Percentiles rank a stretch among this genome's conserved stretches.
phyloP scores from a whole-genome alignment of 352 stramenopile genomes.

The Elongisporangium undulatum region DNA sequence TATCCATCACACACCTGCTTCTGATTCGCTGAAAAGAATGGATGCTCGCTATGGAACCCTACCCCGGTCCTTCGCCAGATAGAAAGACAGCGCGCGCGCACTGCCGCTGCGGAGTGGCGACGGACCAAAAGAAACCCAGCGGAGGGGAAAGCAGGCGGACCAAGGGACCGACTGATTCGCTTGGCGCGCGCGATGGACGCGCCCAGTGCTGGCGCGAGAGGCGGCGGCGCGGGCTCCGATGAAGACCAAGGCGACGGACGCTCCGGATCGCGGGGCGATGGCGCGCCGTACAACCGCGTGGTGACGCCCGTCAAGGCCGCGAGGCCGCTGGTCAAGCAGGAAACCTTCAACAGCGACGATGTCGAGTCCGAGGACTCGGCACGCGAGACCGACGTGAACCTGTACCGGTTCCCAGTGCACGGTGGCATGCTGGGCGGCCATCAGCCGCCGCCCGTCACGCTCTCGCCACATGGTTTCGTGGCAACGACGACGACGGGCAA shows the following conservation, averaged over 20 bases:
- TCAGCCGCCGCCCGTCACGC: constrained; percentile 1
- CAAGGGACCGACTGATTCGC: neutral
- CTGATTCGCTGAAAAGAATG: neutral
- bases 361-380: constrained; percentile 6
- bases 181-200: neutral
- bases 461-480: neutral
- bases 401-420: constrained; percentile 3
- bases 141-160: neutral
- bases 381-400: constrained; percentile 9
- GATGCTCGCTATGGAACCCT: neutral
- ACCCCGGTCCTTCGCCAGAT: neutral
- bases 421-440: neutral
- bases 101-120: neutral
- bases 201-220: neutral
- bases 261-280: neutral
- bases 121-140: neutral
- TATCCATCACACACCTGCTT: neutral
- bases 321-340: constrained; percentile 13
- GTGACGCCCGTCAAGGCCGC: constrained; percentile 30
- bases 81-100: neutral
- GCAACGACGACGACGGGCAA: neutral
- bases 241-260: neutral
- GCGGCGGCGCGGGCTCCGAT: neutral
- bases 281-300: constrained; percentile 25
- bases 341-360: constrained; percentile 37